Conservation (phyloP, 1,139 yeast genomes). For the Candida dubliniensis region DNA sequence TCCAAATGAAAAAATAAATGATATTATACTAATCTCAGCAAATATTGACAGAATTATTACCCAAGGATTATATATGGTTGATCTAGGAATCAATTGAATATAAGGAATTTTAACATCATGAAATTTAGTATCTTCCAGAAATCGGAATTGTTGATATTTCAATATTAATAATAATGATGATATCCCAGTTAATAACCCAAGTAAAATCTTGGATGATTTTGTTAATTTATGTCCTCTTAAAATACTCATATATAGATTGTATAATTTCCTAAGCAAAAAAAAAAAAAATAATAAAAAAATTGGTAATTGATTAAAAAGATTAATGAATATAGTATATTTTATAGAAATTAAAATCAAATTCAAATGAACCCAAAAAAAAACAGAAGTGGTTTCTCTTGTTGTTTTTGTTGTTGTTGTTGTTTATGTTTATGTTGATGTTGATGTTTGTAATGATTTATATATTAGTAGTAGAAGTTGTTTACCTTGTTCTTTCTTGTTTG, state of each 20-base stretch:
- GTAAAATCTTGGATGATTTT: slow-evolving; percentile 29
- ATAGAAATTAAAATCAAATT: too few relatives aligned
- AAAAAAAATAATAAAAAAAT: neutral
- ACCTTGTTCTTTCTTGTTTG: too few relatives aligned
- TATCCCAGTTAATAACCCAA: slow-evolving; percentile 24
- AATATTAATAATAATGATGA: slow-evolving; percentile 29
- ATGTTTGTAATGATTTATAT: too few relatives aligned
- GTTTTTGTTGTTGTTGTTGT: too few relatives aligned
- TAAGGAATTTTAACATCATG: slow-evolving; percentile 55
- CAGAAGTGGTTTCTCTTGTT: too few relatives aligned
- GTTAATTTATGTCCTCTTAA: slow-evolving; percentile 20
- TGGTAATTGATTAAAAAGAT: too few relatives aligned
- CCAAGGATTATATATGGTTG: slow-evolving; percentile 69
- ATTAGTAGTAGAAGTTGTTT: too few relatives aligned
- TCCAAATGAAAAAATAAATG: slow-evolving; percentile 48
- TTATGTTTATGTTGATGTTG: too few relatives aligned
- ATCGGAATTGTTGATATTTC: slow-evolving; percentile 31
- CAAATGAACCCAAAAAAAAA: too few relatives aligned
- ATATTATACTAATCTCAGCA: slow-evolving; percentile 60
- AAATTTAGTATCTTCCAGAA: slow-evolving; percentile 18
- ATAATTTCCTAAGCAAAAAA: neutral
- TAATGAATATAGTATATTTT: too few relatives aligned
- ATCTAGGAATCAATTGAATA: slow-evolving; percentile 69
- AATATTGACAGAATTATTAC: slow-evolving; percentile 70
- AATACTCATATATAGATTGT: slow-evolving; percentile 8